Base-by-base conservation (phyloP, 23 red algal genomes). In the Agarophyton chilense region DNA sequence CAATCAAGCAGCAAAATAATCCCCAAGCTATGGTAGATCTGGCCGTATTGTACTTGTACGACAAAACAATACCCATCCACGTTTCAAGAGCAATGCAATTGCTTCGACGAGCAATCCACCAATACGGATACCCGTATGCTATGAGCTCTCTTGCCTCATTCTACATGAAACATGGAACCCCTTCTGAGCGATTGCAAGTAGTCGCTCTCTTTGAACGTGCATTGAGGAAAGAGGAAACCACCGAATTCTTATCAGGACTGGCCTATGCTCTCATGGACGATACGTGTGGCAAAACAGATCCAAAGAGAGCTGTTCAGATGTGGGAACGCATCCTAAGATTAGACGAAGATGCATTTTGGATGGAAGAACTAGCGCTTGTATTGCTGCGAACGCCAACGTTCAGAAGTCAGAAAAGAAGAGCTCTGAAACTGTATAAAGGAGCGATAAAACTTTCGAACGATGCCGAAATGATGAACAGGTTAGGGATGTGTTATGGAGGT, bases 171-270 rank as follows among this genome's bases (percentile, higher is more conserved):
- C 25, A n/a, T 2, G 25, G 35, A 66, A 34, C 61, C 31, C 25
- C 61, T n/a, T 66, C 61, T n/a, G 10, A 33, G 61, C n/a, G n/a
- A n/a, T n/a, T n/a, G n/a, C n/a, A n/a, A 66, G 61, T 66, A 9
- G 22, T 66, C 17, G 12, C 61, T 36, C 34, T 66, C 2, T 4
- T 66, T 6, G 61, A 66, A 28, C 31, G 34, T n/a, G 10, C 61
- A 11, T 4, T 66, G 4, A 5, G 61, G 16, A 33, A n/a, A 4
- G 17, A 11, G 61, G 61, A 39, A 36, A 66, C 22, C 61, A 4
- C 22, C 14, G 28, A 12, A 4, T 28, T 66, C 61, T 66, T 66
- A 4, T 13, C 28, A n/a, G 12, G 31, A 34, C 61, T 66, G 12
- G 12, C 61, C 16, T 11, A 66, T 12, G 61, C 35, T 12, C 17